phyloP scores from a whole-genome alignment of 805 yeast genomes.

The Saturnispora sekii region DNA sequence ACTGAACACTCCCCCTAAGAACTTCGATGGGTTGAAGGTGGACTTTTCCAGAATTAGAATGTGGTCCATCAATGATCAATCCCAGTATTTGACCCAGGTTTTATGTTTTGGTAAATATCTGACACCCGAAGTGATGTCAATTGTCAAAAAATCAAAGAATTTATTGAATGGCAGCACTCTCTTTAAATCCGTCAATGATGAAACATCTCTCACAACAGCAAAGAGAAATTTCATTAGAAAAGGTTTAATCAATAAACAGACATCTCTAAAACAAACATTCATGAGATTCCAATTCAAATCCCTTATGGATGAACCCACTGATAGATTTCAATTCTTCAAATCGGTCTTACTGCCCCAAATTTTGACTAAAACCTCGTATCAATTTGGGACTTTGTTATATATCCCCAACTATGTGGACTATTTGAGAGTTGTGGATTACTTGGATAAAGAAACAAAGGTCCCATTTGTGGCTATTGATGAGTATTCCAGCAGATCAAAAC shows the following conservation, averaged over 20 bases:
- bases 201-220: conserved; percentile 41
- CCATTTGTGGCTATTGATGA: conserved; percentile 72
- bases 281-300: conserved; percentile 52
- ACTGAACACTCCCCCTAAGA: conserved; percentile 67
- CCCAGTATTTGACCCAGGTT: conserved; percentile 64
- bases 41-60: conserved; percentile 87
- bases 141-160: conserved; percentile 36
- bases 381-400: conserved; percentile 69
- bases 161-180: conserved; percentile 47
- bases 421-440: conserved; percentile 62
- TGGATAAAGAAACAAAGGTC: conserved; percentile 52
- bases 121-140: conserved; percentile 73
- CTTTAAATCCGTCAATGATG: conserved; percentile 37
- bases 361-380: conserved; percentile 46
- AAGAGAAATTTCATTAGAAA: conserved; percentile 32
- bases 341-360: conserved; percentile 68
- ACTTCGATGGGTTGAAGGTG: conserved; percentile 49
- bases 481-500: conserved; percentile 63
- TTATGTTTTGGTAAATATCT: conserved; percentile 63
- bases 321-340: conserved; percentile 73
- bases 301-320: conserved; percentile 63
- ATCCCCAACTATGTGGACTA: conserved; percentile 85
- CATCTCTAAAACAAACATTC: conserved; percentile 58
- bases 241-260: conserved; percentile 25
- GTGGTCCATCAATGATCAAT: conserved; percentile 86